Evolutionary conservation across 495 filamentous ascomycete genomes (phyloP).

Genomic region (Penicillium coffeae): DNA sequence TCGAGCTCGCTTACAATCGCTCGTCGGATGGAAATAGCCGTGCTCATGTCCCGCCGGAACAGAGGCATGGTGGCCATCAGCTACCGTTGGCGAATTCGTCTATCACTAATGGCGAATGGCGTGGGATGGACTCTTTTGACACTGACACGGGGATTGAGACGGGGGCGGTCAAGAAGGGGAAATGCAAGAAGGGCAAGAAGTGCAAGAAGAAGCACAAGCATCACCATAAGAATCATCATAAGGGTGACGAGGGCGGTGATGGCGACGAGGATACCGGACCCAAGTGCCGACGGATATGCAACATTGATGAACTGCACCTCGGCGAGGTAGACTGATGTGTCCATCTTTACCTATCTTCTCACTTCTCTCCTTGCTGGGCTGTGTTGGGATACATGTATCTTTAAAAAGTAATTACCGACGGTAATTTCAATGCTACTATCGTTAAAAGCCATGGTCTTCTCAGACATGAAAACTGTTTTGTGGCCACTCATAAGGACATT

Average conservation of each 20-base stretch:
- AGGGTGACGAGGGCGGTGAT: constrained; percentile 6
- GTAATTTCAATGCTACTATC: background rate
- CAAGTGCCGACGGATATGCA: constrained; percentile 12
- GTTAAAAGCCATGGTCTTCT: background rate
- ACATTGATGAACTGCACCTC: constrained; percentile 17
- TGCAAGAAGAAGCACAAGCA: constrained; percentile 7
- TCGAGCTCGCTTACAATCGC: constrained; percentile 67
- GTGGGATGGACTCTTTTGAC: constrained; percentile 1
- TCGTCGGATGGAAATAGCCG: constrained; percentile 14
- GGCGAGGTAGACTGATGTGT: constrained; percentile 2
- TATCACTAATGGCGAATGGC: background rate
- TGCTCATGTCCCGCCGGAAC: constrained; percentile 3
- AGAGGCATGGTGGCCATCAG: constrained; percentile 15
- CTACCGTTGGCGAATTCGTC: background rate
- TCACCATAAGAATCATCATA: background rate
- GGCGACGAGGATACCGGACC: background rate
- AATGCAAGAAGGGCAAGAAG: constrained; percentile 15
- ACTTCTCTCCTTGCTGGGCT: background rate
- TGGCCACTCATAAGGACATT: too few relatives aligned
- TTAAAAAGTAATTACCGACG: background rate
- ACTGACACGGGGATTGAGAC: constrained; percentile 7
- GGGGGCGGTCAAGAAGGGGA: constrained; percentile 8
- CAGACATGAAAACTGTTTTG: background rate
- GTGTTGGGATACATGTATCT: background rate
- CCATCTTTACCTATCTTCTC: constrained; percentile 5